These are phyloP conservation scores for Pleurotus sapidus DNA, from an alignment of 768 basidiomycete species.

Conservation along the genomic window DNA sequence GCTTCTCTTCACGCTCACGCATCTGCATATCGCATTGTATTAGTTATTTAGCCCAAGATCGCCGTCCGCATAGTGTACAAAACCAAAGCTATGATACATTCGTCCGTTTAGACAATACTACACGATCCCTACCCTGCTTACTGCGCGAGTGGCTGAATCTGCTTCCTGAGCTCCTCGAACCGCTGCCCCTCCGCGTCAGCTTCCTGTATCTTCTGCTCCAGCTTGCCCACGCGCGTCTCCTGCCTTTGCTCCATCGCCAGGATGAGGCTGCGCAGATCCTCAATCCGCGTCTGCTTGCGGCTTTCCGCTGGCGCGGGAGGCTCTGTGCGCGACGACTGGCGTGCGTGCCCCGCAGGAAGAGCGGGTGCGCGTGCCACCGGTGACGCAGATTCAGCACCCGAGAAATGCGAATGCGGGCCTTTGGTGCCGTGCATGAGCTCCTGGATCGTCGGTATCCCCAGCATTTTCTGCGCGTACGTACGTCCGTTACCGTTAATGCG, in stretches of 20 bases:
- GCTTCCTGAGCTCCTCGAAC: constrained; percentile 48
- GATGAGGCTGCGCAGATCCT: constrained; percentile 65
- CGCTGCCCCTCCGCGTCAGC: constrained; percentile 58
- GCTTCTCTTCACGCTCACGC: too few species aligned
- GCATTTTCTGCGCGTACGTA: constrained; percentile 16
- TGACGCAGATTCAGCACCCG: constrained; percentile 27
- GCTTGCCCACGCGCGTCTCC: constrained; percentile 57
- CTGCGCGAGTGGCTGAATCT: constrained; percentile 18
- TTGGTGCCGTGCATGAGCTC: constrained; percentile 4
- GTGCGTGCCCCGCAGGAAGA: constrained; percentile 18
- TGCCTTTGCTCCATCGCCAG: constrained; percentile 77
- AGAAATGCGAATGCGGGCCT: constrained; percentile 1
- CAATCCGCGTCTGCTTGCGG: constrained; percentile 56
- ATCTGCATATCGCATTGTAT: not conserved
- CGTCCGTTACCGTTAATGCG: too few species aligned
- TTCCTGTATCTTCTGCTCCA: constrained; percentile 54
- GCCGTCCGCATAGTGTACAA: not conserved
- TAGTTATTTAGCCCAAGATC: not conserved
- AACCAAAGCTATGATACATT: not conserved
- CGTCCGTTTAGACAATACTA: not conserved
- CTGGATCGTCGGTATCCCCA: constrained; percentile 4
- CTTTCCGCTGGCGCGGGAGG: constrained; percentile 21
- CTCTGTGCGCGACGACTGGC: constrained; percentile 11
- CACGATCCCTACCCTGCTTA: not conserved
- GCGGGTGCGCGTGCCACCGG: constrained; percentile 22